Base-by-base conservation (phyloP, 148 eudicot species). In the Selenicereus undatus region DNA sequence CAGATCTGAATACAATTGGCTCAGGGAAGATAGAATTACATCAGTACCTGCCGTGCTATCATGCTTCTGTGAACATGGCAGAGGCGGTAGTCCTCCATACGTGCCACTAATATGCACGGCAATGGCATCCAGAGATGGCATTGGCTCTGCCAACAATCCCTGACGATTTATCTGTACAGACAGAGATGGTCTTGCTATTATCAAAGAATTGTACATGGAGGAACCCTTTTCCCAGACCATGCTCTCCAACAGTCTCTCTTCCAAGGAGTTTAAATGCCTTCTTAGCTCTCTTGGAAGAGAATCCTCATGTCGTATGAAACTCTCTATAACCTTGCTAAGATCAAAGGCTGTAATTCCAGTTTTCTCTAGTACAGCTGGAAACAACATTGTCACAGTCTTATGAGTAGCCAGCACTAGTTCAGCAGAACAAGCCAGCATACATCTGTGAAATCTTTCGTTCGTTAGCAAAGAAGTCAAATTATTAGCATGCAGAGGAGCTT, bases 221-320 rank as follows among this genome's bases (percentile, higher is more conserved):
- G 99, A 97, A 70, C 99, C 99, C 83, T 91, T 97, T 83, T 92
- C 99, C 99, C 99, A 97, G 6, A 97, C 98, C 97, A 92, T 90
- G 89, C 97, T 92, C 90, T 97, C 99, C 85, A 97, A 83, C 60
- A 97, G 93, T 78, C 94, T 85, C 80, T 97, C 99, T 88, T 97
- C 99, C 76, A 97, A 81, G 32, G 99, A 92, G 85, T 97, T 97
- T 54, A 97, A 85, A 87, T 97, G 98, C 81, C 99, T 87, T 58
- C 93, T 89, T 78, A 97, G 84, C 85, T 97, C 99, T 85, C 99
- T 88, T 14, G 99, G 99, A 81, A 97, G 93, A 65, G 92, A 86
- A 50, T 94, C 99, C 85, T 97, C 99, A 54, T 97, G 99, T 65
- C 99, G 89, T 76, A 97, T 88, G 54, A 97, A 97, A 86, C 98